Evolutionary conservation across 2,329 filamentous ascomycete genomes (phyloP), one percentile per base, ranked within the genome.

Genomic region (Stemphylium vesicarium): DNA sequence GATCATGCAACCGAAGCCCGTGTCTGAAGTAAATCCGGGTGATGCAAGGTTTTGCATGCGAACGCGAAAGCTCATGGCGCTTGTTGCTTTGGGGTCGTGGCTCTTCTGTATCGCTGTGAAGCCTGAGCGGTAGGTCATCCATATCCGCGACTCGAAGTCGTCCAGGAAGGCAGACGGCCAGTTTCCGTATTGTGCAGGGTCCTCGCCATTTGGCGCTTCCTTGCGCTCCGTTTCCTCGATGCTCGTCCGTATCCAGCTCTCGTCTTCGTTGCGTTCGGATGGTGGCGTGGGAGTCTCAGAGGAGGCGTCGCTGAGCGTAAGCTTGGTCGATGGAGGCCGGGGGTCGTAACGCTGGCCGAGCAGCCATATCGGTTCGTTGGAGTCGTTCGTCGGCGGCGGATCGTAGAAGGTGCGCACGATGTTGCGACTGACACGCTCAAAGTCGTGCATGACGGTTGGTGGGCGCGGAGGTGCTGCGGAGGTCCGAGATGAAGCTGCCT

Each of bases 1-100:
- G 66, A 99, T 98, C 95, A 99, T 99, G 72, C 95, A 99, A 0
- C 95, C 95, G 92, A 96, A 99, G 46, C 95, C 95, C 9, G 91
- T 93, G 74, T 99, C 95, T 2, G 92, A 94, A 10, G 91, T 90
- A 76, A 98, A 99, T 4, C 91, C 92, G 22, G 83, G 82, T 53
- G 91, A 85, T 43, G 96, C 91, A 5, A 98, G 89, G 49, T 83
- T 93, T 69, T 92, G 90, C 64, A 98, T 81, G 45, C 92, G 88
- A 76, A 96, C 94, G 1, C 91, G 82, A 53, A 98, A 85, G 3
- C 91, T 96, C 79, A 98, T 85, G 7, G 86, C 81, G 4, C 88
- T 82, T 1, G 81, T 73, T 12, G 91, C 89, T 67, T 87, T 87
- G 0, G 90, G 87, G 63, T 94, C 89, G 49, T 84, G 82, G 4